These are phyloP conservation scores for Mychonastes homosphaera DNA, from an alignment of 139 green algal genomes.

Conservation along the genomic window DNA sequence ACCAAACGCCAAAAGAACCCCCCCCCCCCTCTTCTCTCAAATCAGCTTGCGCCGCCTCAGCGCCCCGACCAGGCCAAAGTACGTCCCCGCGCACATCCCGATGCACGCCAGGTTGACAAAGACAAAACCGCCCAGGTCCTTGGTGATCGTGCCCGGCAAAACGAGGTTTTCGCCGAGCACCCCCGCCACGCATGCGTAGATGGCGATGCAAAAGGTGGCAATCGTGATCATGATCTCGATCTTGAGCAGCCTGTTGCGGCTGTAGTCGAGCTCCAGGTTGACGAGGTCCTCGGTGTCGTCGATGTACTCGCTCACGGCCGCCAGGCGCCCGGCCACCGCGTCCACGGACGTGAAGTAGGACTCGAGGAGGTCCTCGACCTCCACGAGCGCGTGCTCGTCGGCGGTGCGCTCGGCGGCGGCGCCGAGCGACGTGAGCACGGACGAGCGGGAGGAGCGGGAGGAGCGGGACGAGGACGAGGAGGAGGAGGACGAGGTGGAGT, in stretches of 20 bases:
- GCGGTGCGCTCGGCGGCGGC: no score
- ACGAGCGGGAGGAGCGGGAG: no score
- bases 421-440: no score
- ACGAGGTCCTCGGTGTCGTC: constrained; percentile 96
- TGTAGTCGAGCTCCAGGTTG: constrained; percentile 89
- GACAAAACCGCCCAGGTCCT: constrained; percentile 20
- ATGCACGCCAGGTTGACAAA: neutral
- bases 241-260: constrained; percentile 65
- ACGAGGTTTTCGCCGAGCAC: constrained; percentile 79
- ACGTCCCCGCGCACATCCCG: neutral
- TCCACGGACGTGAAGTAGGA: constrained; percentile 57
- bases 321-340: constrained; percentile 51
- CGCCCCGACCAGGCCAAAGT: constrained; percentile 26
- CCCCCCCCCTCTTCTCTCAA: no score
- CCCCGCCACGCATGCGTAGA: constrained; percentile 57
- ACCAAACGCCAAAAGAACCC: no score
- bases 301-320: constrained; percentile 77
- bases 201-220: constrained; percentile 48
- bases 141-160: constrained; percentile 53
- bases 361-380: constrained; percentile 55
- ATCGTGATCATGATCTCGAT: constrained; percentile 61
- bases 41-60: constrained; percentile 44
- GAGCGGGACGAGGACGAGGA: no score
- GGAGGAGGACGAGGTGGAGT: no score
- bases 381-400: constrained; percentile 35